Evolutionary conservation across 208 protist genomes (phyloP).

Genomic region (Leishmania braziliensis): DNA sequence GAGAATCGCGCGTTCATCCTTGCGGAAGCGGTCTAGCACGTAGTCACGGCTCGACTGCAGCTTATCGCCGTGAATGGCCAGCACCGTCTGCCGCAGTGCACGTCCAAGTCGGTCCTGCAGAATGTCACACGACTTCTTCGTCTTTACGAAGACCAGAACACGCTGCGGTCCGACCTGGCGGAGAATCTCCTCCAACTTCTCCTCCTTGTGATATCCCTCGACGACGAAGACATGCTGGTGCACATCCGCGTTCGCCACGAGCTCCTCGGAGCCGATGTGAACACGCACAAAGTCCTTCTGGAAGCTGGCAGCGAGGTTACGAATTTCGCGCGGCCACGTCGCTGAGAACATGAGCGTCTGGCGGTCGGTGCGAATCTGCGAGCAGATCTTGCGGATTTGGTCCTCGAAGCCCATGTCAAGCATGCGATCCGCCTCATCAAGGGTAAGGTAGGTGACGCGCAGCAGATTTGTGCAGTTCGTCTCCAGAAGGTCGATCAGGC

Average conservation of each 20-base stretch:
- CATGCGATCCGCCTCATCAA: conserved; percentile 99
- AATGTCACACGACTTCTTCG: conserved; percentile 80
- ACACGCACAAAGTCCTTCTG: conserved; percentile 91
- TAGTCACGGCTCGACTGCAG: conserved; percentile 90
- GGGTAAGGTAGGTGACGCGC: conserved; percentile 97
- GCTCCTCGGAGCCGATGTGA: conserved; percentile 90
- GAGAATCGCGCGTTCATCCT: conserved; percentile 63
- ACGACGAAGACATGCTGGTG: conserved; percentile 80
- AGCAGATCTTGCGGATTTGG: conserved; percentile 96
- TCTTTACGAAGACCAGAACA: conserved; percentile 92
- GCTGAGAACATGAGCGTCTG: conserved; percentile 98
- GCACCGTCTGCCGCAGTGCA: conserved; percentile 58
- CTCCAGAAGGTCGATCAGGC: conserved; percentile 97
- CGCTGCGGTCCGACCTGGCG: conserved; percentile 58
- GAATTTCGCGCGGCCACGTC: conserved; percentile 93
- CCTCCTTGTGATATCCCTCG: conserved; percentile 75
- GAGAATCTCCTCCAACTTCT: conserved; percentile 77
- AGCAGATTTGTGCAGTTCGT: conserved; percentile 92
- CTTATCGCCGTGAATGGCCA: conserved; percentile 93
- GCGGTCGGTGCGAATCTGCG: conserved; percentile 93
- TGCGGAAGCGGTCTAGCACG: conserved; percentile 87
- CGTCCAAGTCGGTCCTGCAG: conserved; percentile 71
- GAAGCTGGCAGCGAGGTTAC: conserved; percentile 88
- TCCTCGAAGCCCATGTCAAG: conserved; percentile 99
- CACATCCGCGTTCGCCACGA: conserved; percentile 86